These are phyloP conservation scores for Akanthomyces uredinophilus DNA, from an alignment of 2,329 filamentous ascomycete species.

Conservation along the genomic window DNA sequence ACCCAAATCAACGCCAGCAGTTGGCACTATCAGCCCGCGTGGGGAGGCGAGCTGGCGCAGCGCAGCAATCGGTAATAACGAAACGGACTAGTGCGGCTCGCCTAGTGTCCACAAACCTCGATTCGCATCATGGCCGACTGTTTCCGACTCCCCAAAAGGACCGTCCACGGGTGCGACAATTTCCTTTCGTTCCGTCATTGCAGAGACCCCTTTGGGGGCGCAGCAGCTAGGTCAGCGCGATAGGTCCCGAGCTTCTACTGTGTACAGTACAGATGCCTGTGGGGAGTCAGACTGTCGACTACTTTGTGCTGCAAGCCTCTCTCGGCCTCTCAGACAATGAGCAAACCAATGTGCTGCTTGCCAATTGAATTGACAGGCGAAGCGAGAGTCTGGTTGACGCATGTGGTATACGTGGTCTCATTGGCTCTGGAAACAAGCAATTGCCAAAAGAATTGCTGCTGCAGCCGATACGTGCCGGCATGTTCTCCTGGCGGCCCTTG, in stretches of 20 bases:
- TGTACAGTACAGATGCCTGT: not conserved
- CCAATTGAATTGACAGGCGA: not conserved
- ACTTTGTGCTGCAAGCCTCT: not conserved
- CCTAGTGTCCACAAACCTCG: not conserved
- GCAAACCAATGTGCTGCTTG: not conserved
- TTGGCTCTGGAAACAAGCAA: not conserved
- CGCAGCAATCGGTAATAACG: not conserved
- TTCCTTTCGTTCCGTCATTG: not conserved
- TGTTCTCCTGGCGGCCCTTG: not conserved
- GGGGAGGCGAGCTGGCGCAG: not conserved
- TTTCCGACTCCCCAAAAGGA: not conserved
- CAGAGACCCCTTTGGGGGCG: not conserved
- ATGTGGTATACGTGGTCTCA: too few species aligned
- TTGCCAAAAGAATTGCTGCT: not conserved
- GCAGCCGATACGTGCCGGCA: not conserved
- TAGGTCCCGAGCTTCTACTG: not conserved
- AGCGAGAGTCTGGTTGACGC: too few species aligned
- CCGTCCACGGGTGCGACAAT: not conserved
- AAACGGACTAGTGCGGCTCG: not conserved
- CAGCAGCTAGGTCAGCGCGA: not conserved
- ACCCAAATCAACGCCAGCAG: not conserved
- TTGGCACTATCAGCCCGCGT: not conserved
- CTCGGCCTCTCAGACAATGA: not conserved
- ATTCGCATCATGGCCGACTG: slow-evolving; percentile 1
- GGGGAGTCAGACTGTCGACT: not conserved